Conservation (phyloP, 2,329 filamentous ascomycete species). For the Aspergillus alliaceus region DNA sequence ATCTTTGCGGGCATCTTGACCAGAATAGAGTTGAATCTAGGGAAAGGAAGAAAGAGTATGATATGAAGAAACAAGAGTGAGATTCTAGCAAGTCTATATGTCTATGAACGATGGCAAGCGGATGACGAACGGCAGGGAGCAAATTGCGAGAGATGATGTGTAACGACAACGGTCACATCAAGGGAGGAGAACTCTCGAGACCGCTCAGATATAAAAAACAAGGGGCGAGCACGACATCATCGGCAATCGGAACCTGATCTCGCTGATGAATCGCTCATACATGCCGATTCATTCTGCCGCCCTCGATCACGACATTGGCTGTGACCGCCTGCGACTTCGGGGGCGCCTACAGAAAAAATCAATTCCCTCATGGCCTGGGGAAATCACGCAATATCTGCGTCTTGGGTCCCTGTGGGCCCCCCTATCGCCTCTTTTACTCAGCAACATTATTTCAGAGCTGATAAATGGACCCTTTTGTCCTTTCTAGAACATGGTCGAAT, state of each 20-base stretch:
- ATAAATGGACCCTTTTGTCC: conserved; percentile 15
- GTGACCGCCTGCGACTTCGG: conserved; percentile 28
- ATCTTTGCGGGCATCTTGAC: conserved; percentile 39
- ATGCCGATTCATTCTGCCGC: conserved; percentile 27
- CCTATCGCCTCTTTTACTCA: too few species aligned
- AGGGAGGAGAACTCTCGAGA: conserved; percentile 18
- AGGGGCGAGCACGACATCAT: conserved; percentile 35
- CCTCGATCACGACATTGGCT: conserved; percentile 30
- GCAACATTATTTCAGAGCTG: conserved; percentile 18
- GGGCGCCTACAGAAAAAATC: conserved; percentile 26
- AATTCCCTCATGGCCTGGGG: conserved; percentile 29
- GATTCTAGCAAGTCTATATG: conserved; percentile 7
- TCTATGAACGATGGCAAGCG: conserved; percentile 3
- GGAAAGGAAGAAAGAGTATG: conserved; percentile 5
- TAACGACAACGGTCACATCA: neutral
- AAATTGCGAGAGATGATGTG: conserved; percentile 5
- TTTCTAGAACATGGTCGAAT: conserved; percentile 2
- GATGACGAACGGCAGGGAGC: neutral
- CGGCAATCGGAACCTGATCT: conserved; percentile 23
- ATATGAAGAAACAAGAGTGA: conserved; percentile 5
- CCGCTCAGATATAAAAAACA: conserved; percentile 28
- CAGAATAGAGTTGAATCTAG: neutral
- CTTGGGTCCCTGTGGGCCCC: conserved; percentile 17
- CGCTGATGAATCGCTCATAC: conserved; percentile 20
- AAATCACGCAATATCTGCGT: conserved; percentile 45